Base-by-base conservation (phyloP, 2,329 filamentous ascomycete species). In the Arthroderma uncinatum region DNA sequence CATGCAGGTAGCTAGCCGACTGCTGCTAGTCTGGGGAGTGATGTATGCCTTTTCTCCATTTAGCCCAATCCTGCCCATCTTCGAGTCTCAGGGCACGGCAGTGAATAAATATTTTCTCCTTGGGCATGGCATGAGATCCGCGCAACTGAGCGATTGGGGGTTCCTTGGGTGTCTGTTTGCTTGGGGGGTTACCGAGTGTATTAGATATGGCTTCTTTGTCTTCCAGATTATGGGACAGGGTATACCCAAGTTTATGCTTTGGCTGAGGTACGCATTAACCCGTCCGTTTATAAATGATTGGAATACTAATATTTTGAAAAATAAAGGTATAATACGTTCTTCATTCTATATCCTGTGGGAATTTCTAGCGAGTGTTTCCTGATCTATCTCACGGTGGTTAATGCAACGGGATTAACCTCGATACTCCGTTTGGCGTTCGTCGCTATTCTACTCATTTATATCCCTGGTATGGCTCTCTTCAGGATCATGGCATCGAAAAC, bases 171-270 rank as follows among this genome's bases (percentile, higher is more conserved):
- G 73, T 60, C 79, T 97, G 58, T 67, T 85, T 57, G 91, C 93
- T 33, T 97, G 93, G 92, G 86, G 83, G 62, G 72, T 89, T 59
- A 96, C 93, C 60, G 93, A 98, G 75, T 87, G 95, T 55, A 86
- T 96, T 65, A 85, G 93, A 56, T 98, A 98, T 79, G 81, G 82
- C 52, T 98, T 88, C 79, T 97, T 97, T 70, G 86, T 87, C 36
- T 79, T 90, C 65, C 83, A 82, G 64, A 80, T 61, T 64, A 70
- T 56, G 67, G 76, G 64, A 34, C 65, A 61, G 78, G 81, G 73
- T 59, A 81, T 86, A 30, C 88, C 90, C 0, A 69, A 66, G 0
- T 75, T 79, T 59, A 79, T 95, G 68, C 83, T 82, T 37, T 95
- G 89, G 87, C 76, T 94, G 72, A 79, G 90, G 65, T 91, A 67